phyloP scores from a whole-genome alignment of 768 basidiomycete genomes.

The Boletus sp. region DNA sequence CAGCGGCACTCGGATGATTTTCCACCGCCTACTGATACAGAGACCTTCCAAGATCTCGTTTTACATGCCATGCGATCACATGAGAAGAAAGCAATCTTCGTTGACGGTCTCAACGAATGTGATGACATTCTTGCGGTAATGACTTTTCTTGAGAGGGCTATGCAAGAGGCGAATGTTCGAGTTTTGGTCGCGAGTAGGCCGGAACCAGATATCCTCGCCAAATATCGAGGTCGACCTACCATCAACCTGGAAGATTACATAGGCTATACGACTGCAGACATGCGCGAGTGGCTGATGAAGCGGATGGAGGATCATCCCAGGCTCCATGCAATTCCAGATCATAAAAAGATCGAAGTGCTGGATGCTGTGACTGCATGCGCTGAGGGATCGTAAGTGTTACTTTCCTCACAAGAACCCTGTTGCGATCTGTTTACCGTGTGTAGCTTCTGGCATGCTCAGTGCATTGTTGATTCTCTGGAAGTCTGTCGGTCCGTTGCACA shows the following conservation, averaged over 20 bases:
- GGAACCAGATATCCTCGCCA: constrained; percentile 16
- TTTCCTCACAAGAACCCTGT: background rate
- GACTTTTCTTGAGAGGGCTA: constrained; percentile 22
- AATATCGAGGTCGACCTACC: constrained; percentile 19
- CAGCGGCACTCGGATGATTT: constrained; percentile 14
- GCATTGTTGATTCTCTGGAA: constrained; percentile 26
- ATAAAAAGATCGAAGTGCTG: constrained; percentile 22
- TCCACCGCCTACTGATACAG: constrained; percentile 18
- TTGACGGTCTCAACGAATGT: constrained; percentile 29
- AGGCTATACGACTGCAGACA: constrained; percentile 18
- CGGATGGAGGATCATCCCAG: constrained; percentile 25
- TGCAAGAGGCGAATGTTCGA: constrained; percentile 24
- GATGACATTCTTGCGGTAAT: constrained; percentile 19
- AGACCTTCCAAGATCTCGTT: constrained; percentile 14
- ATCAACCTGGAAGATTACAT: constrained; percentile 25
- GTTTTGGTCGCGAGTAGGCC: constrained; percentile 24
- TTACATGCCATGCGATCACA: constrained; percentile 24
- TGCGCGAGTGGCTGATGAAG: constrained; percentile 25
- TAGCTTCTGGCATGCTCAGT: constrained; percentile 31
- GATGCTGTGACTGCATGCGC: constrained; percentile 9
- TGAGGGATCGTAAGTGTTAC: constrained; percentile 21
- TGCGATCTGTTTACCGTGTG: background rate
- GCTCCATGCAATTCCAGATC: constrained; percentile 23
- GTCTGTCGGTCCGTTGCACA: constrained; percentile 25
- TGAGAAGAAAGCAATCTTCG: constrained; percentile 20